These are phyloP conservation scores for Cladosporium oxysporum DNA, from an alignment of 2,329 filamentous ascomycete species.

Conservation along the genomic window DNA sequence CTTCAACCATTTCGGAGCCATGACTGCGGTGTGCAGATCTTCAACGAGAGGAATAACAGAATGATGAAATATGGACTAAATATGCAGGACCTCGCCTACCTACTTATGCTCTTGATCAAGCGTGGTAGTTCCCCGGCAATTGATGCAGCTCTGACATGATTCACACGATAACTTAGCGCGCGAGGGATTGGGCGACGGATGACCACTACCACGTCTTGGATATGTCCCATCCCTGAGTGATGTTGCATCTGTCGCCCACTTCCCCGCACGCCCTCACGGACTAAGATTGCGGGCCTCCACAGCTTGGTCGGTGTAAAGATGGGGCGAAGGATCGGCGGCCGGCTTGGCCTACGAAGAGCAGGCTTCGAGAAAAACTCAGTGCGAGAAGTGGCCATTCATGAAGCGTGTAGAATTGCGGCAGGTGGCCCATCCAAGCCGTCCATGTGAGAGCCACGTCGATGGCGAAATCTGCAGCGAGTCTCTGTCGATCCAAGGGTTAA, in stretches of 20 bases:
- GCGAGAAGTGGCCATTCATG: not conserved
- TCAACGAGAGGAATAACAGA: not conserved
- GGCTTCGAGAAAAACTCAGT: conserved; percentile 19
- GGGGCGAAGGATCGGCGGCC: conserved; percentile 15
- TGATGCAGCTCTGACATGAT: conserved; percentile 3
- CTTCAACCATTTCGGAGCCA: conserved; percentile 21
- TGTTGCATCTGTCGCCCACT: conserved; percentile 16
- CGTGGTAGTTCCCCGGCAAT: conserved; percentile 6
- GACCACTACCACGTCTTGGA: conserved; percentile 14
- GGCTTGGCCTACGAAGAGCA: conserved; percentile 2
- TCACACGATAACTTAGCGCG: not conserved
- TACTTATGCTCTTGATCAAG: conserved; percentile 11
- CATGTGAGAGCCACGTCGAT: conserved; percentile 15
- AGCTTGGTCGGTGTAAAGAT: conserved; percentile 11
- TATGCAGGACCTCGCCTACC: conserved; percentile 7
- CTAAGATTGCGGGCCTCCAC: conserved; percentile 11
- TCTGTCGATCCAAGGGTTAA: not conserved
- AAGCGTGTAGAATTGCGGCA: not conserved
- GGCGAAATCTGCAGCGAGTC: not conserved
- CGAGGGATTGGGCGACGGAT: conserved; percentile 6
- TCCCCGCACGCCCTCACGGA: conserved; percentile 15
- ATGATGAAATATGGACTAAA: not conserved
- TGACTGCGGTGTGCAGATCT: not conserved
- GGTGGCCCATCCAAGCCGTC: not conserved
- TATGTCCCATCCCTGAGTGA: conserved; percentile 13